Evolutionary conservation across 2,329 filamentous ascomycete species (phyloP), one percentile per base, ranked within the genome.

Genomic region (Dendrostoma leiphaemia): DNA sequence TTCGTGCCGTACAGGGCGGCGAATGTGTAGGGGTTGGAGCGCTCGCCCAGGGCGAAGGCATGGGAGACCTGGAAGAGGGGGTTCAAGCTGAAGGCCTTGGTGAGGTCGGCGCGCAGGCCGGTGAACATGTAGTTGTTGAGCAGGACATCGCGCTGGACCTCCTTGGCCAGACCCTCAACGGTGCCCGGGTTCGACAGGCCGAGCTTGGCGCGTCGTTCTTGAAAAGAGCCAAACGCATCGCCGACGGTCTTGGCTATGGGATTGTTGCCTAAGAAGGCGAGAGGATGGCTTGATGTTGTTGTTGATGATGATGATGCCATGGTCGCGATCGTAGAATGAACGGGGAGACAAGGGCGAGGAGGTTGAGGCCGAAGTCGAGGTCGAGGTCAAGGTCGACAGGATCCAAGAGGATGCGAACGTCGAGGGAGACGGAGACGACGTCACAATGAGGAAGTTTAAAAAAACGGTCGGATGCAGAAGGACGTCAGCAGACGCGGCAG

Each of bases 1-100:
- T 88, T 89, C 62, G 90, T 96, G 64, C 94, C 94, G 71, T 94
- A 97, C 68, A 99, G 84, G 61, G 90, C 90, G 63, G 91, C 90
- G 75, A 97, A 96, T 52, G 90, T 91, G 75, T 99, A 99, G 34
- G 94, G 94, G 70, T 92, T 92, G 71, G 96, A 80, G 63, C 89
- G 86, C 74, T 96, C 91, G 64, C 94, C 93, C 84, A 97, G 90
- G 53, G 93, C 88, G 72, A 99, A 94, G 65, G 94, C 90, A 77
- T 99, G 94, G 62, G 93, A 97, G 64, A 97, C 89, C 76, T 97
- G 93, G 81, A 99, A 99, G 63, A 97, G 79, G 55, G 94, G 94
- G 54, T 86, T 84, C 71, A 96, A 84, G 81, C 91, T 94, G 77
- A 97, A 96, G 69, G 91, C 86, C 81, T 97, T 97, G 70, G 91